A percentile compares a stretch with the other conserved stretches of the same genome.
Evolutionary conservation across 1,284 basidiomycete genomes (phyloP).

Genomic region (Pisolithus thermaeus): DNA sequence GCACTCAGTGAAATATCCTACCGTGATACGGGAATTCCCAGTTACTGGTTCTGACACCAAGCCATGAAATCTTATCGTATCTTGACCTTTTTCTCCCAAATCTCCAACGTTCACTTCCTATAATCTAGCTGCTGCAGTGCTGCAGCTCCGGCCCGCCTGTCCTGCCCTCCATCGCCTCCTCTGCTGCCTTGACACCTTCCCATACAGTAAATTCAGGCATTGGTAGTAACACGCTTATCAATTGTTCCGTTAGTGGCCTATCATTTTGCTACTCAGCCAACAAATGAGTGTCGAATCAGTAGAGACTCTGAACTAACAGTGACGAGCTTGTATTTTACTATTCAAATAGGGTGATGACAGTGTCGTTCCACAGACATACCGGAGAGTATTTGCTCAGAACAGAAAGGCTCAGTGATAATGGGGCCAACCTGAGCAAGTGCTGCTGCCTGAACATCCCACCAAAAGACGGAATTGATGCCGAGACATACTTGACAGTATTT

Average conservation of each 20-base stretch:
- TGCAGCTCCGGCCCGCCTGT: constrained; percentile 69
- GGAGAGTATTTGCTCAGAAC: constrained; percentile 60
- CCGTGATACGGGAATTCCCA: constrained; percentile 2
- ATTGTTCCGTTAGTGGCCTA: too few relatives aligned
- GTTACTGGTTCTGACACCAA: constrained; percentile 54
- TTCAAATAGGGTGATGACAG: constrained; percentile 54
- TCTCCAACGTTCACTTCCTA: constrained; percentile 70
- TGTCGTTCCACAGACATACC: too few relatives aligned
- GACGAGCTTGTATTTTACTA: too few relatives aligned
- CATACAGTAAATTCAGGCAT: too few relatives aligned
- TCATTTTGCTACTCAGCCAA: constrained; percentile 25
- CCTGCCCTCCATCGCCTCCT: constrained; percentile 20
- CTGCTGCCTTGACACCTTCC: too few relatives aligned
- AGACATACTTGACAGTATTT: constrained; percentile 93
- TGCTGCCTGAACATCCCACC: constrained; percentile 95
- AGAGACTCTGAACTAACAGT: too few relatives aligned
- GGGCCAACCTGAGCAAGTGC: constrained; percentile 82
- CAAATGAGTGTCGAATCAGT: too few relatives aligned
- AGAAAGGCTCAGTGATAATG: constrained; percentile 88
- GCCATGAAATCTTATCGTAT: constrained; percentile 68
- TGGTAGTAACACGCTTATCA: constrained; percentile 79
- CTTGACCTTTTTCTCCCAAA: constrained; percentile 61
- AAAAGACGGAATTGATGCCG: constrained; percentile 95
- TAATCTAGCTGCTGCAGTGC: constrained; percentile 63
- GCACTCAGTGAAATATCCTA: constrained; percentile 8